A percentile compares a stretch with the other conserved stretches of the same genome.
These are phyloP conservation scores for Boletus barrowsii DNA, from an alignment of 768 basidiomycete genomes.

Conservation along the genomic window DNA sequence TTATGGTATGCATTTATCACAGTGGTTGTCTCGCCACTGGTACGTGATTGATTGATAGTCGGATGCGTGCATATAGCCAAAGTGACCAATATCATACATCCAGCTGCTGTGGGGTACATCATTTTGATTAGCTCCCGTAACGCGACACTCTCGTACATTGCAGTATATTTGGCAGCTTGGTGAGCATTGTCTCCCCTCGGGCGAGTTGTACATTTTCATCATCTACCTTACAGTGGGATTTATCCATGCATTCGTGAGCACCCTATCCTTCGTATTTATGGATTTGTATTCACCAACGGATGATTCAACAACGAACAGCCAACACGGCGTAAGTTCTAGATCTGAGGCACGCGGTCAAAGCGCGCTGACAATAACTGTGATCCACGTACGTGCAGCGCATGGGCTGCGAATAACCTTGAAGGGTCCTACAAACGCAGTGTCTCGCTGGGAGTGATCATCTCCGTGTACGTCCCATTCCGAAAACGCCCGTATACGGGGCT, in stretches of 20 bases:
- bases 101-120: constrained; percentile 63
- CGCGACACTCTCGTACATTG: constrained; percentile 66
- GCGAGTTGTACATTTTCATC: neutral
- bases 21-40: constrained; percentile 30
- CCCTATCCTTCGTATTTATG: neutral
- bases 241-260: constrained; percentile 69
- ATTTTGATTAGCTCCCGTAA: constrained; percentile 63
- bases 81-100: neutral
- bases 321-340: constrained; percentile 49
- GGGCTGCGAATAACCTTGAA: constrained; percentile 70
- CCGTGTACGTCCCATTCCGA: constrained; percentile 41
- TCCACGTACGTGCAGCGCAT: constrained; percentile 33
- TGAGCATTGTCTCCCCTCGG: constrained; percentile 27
- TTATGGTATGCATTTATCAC: neutral
- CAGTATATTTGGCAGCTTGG: constrained; percentile 69
- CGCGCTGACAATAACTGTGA: neutral
- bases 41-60: constrained; percentile 1
- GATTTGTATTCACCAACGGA: neutral
- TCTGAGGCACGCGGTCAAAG: neutral
- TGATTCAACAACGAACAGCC: constrained; percentile 34
- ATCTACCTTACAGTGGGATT: constrained; percentile 49
- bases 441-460: constrained; percentile 65
- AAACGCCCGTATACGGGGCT: neutral
- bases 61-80: neutral
- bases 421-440: constrained; percentile 76